Evolutionary conservation across 192 early-diverging fungal species (phyloP).

Genomic region (Umbelopsis sp.): DNA sequence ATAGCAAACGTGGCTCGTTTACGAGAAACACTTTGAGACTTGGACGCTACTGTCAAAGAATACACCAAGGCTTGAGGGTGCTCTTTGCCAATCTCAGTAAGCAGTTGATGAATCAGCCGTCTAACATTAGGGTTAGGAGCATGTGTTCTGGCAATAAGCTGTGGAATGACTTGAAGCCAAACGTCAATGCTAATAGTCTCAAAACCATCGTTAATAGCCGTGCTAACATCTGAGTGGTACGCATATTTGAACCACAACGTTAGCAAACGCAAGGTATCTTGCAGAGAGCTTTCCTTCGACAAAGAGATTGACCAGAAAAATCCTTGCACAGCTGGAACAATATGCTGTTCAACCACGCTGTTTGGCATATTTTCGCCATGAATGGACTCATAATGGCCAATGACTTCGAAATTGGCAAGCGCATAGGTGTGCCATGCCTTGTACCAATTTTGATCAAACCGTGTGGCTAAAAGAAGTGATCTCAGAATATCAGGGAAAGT

Average conservation of each 20-base stretch:
- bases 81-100: conserved; percentile 88
- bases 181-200: conserved; percentile 84
- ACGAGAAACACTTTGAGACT: conserved; percentile 77
- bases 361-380: conserved; percentile 45
- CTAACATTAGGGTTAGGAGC: conserved; percentile 76
- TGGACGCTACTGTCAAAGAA: conserved; percentile 93
- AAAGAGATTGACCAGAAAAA: conserved; percentile 94
- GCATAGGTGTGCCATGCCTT: conserved; percentile 98
- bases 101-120: conserved; percentile 82
- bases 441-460: conserved; percentile 92
- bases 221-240: conserved; percentile 81
- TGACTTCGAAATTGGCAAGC: conserved; percentile 88
- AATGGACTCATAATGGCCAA: conserved; percentile 72
- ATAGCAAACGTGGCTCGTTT: conserved; percentile 82
- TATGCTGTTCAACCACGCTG: conserved; percentile 60
- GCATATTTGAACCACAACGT: conserved; percentile 98
- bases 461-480: conserved; percentile 84
- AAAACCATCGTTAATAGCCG: conserved; percentile 82
- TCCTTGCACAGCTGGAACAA: conserved; percentile 90
- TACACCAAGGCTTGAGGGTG: conserved; percentile 99
- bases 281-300: conserved; percentile 82
- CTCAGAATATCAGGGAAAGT: conserved; percentile 74
- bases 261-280: conserved; percentile 91
- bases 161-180: conserved; percentile 98
- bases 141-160: conserved; percentile 94